Base-by-base conservation (phyloP, 441 rosid genomes). In the Gossypium laxum region DNA sequence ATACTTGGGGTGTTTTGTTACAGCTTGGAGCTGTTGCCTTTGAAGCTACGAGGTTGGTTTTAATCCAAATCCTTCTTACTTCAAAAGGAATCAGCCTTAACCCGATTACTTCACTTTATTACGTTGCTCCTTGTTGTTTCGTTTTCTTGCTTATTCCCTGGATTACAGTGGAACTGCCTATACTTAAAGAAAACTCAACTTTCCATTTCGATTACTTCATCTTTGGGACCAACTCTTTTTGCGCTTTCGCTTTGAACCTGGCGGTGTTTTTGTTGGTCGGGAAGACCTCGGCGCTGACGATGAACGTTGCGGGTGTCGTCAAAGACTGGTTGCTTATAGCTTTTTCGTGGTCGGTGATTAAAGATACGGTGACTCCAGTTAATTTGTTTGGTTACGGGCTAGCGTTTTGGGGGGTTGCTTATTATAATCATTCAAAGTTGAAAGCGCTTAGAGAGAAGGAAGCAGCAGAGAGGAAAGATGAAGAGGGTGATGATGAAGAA, bases 341-440 rank as follows among this genome's bases (percentile, higher is more conserved):
- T 0, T 85, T 85, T 74, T 85, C 88, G 12, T 85, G 88, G 88
- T 85, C 88, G 12, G 86, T 85, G 74, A 85, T 85, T 30, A 85
- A 81, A 79, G 86, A 85, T 30, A 81, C 74, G 2, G 85, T 85
- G 19, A 85, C 88, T 11, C 82, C 79, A 2, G 55, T 79, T 54
- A 85, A 85, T 52, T 75, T 85, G 71, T 76, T 88, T 22, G 95
- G 95, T 1, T 89, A 89, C 6, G 92, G 87, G 22, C 74, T 89
- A n/a, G 92, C 92, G 0, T 89, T 89, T 65, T 60, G 88, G 75
- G 95, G 92, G 1, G 95, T 89, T 70, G 95, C 84, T 3, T 88
- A 89, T 70, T 88, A 89, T 72, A 89, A 89, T 66, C 91, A 89
- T 54, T 79, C 83, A 2, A 89, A 89, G 55, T 70, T 89, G 75